Conservation (phyloP, 2,329 filamentous ascomycete genomes). For the Penicillium sclerotigenum region DNA sequence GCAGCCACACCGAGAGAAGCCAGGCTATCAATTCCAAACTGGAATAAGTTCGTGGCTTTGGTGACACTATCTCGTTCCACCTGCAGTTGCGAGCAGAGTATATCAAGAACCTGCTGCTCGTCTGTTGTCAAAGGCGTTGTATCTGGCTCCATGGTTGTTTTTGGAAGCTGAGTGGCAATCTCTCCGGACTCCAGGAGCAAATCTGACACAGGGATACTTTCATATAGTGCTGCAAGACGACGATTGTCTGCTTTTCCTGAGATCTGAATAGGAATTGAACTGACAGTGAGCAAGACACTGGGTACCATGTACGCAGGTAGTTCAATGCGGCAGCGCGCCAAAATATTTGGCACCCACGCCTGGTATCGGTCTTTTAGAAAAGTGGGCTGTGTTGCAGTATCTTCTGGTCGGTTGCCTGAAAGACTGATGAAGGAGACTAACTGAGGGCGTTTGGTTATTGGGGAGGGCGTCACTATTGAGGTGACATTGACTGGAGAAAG, state of each 20-base stretch:
- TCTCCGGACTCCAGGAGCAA: not conserved
- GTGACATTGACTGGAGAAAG: slow-evolving; percentile 12
- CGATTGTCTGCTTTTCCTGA: slow-evolving; percentile 15
- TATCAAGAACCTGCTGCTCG: not conserved
- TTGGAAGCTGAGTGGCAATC: not conserved
- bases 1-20: not conserved
- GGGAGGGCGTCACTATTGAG: slow-evolving; percentile 13
- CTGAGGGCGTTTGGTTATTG: slow-evolving; percentile 14
- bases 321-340: slow-evolving; percentile 3
- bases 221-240: slow-evolving; percentile 8
- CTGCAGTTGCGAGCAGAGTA: not conserved
- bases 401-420: not conserved
- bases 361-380: slow-evolving; percentile 4
- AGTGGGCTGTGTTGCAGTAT: not conserved
- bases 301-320: slow-evolving; percentile 16
- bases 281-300: slow-evolving; percentile 1
- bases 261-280: slow-evolving; percentile 9
- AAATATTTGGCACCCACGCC: slow-evolving; percentile 9
- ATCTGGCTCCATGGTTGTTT: not conserved
- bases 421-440: slow-evolving; percentile 12
- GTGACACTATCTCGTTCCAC: not conserved
- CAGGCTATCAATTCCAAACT: slow-evolving; percentile 5
- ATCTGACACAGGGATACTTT: slow-evolving; percentile 8
- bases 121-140: not conserved
- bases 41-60: not conserved